Base-by-base conservation (phyloP, 495 filamentous ascomycete genomes). In the Aspergillus asperescens region DNA sequence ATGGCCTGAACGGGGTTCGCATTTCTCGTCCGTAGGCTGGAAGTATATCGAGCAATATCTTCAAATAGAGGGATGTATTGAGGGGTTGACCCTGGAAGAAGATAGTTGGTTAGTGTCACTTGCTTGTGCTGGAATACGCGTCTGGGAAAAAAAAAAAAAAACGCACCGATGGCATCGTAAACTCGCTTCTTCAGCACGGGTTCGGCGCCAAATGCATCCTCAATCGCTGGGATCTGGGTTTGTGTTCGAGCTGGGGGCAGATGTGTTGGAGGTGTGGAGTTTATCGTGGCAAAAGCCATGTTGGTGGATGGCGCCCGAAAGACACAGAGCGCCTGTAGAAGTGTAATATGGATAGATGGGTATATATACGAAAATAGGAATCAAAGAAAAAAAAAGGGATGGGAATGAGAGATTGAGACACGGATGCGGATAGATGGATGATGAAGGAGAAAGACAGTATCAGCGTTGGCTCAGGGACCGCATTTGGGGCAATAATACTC, bases 141-240 rank as follows among this genome's bases (percentile, higher is more conserved):
- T 46, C 24, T 45, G 25, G 3, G 19, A 31, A 10, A 44, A 44
- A 37, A 38, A 59, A 31, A 10, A 44, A 44, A 37, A 38, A 59
- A 66, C 70, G 61, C 52, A 77, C 73, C 64, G 64, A 77, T 77
- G 59, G 73, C 73, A 63, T 74, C 73, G 62, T 75, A 77, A 43
- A 77, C 66, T 61, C 72, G 62, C 62, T 72, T 72, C 54, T 70
- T 74, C 12, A 77, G 55, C 16, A 67, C 64, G 27, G 65, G 65
- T 55, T 74, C 72, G 24, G 68, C 66, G 55, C 70, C 73, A 47
- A 77, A 74, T 24, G 73, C 73, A 56, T 71, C 64, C 40, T 77
- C 73, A 55, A 77, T 74, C 29, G 59, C 60, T 39, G 64, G 53
- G 34, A 68, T 69, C 27, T 29, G 52, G 25, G 40, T 38, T 22